A percentile compares a stretch with the other conserved stretches of the same genome.
Evolutionary conservation across 2,329 filamentous ascomycete species (phyloP).

Genomic region (Talaromyces sp.): DNA sequence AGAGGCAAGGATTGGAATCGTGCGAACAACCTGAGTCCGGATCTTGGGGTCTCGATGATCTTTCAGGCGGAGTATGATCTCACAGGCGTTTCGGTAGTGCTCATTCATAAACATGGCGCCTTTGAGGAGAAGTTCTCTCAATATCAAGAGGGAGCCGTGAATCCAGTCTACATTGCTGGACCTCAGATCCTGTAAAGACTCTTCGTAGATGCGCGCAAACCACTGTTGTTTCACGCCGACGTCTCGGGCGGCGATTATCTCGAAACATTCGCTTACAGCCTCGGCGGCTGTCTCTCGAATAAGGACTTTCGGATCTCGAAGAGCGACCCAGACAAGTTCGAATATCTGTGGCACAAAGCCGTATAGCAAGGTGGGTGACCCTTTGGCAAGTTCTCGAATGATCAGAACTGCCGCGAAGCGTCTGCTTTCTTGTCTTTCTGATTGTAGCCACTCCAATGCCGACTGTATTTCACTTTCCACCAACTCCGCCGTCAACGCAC

Average conservation of each 20-base stretch:
- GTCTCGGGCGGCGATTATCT: conserved; percentile 91
- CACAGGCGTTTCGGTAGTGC: conserved; percentile 85
- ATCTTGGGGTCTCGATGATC: conserved; percentile 88
- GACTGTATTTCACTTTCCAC: conserved; percentile 97
- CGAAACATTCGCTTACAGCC: conserved; percentile 90
- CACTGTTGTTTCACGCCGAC: conserved; percentile 79
- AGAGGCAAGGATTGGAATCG: conserved; percentile 87
- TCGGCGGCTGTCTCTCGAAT: conserved; percentile 91
- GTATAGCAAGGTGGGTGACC: conserved; percentile 93
- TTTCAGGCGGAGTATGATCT: conserved; percentile 87
- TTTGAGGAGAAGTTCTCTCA: conserved; percentile 89
- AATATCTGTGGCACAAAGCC: conserved; percentile 93
- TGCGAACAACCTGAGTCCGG: conserved; percentile 79
- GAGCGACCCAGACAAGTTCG: conserved; percentile 91
- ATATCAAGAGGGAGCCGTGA: conserved; percentile 87
- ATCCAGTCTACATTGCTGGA: conserved; percentile 79
- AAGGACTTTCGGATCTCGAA: conserved; percentile 83
- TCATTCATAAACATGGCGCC: conserved; percentile 99
- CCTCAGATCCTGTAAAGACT: conserved; percentile 75
- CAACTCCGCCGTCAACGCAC: conserved; percentile 88
- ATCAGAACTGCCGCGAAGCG: conserved; percentile 91
- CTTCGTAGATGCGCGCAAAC: conserved; percentile 87
- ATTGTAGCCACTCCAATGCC: conserved; percentile 93
- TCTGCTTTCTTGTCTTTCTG: conserved; percentile 87
- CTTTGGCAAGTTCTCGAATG: conserved; percentile 82